A percentile compares a stretch with the other conserved stretches of the same genome.
These are phyloP conservation scores for Phytophthora multivora DNA, from an alignment of 352 stramenopile genomes.

Conservation along the genomic window DNA sequence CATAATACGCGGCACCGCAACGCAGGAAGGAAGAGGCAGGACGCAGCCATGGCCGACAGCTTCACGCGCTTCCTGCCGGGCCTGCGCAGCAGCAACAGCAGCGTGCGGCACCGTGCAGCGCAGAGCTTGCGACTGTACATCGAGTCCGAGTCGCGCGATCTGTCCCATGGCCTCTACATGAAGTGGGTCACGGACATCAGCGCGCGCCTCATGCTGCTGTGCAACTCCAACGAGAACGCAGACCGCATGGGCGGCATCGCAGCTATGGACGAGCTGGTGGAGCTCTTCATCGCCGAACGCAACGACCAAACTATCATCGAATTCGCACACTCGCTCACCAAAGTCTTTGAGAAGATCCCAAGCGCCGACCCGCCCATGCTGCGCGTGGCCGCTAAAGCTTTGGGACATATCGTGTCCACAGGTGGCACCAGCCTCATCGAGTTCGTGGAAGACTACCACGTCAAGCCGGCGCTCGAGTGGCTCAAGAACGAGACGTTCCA, in stretches of 20 bases:
- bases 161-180: constrained; percentile 86
- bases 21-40: neutral
- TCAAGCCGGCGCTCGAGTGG: constrained; percentile 87
- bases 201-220: constrained; percentile 81
- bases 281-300: constrained; percentile 88
- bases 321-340: constrained; percentile 87
- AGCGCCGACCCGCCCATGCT: constrained; percentile 74
- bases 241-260: constrained; percentile 88
- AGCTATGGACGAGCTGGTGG: constrained; percentile 89
- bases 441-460: constrained; percentile 90
- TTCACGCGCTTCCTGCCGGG: constrained; percentile 77
- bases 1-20: constrained; percentile 4
- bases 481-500: constrained; percentile 91
- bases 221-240: constrained; percentile 74
- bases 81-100: constrained; percentile 70
- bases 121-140: constrained; percentile 83
- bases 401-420: constrained; percentile 89
- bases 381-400: constrained; percentile 72
- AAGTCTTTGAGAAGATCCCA: constrained; percentile 89
- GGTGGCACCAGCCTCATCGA: constrained; percentile 87
- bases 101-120: constrained; percentile 65
- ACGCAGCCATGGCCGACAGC: constrained; percentile 58
- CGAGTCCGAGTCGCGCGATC: constrained; percentile 85
- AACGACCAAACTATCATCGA: constrained; percentile 92
- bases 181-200: constrained; percentile 89